Evolutionary conservation across 192 early-diverging fungal species (phyloP), one percentile per base, ranked within the genome.

Genomic region (Entomortierella beljakovae): DNA sequence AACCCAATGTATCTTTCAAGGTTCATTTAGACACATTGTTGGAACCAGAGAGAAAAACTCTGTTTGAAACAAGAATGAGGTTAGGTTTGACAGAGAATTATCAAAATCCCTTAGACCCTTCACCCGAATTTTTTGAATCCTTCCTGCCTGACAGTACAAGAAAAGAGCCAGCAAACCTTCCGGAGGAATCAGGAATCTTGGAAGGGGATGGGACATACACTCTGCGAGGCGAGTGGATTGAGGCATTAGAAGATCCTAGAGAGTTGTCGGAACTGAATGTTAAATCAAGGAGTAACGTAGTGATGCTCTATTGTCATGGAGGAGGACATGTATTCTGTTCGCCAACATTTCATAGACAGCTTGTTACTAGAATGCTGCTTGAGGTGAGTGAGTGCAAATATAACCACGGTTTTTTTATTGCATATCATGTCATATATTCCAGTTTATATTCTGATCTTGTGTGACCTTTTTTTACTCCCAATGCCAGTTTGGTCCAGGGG

Each of bases 261-360:
- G 34, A 51, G 0, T 18, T 25, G 29, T 40, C 49, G 48, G 62
- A 70, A 16, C 51, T 37, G 31, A 51, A 69, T 20, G 67, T 40
- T 16, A 46, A 54, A 28, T 52, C 49, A n/a, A 31, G 25, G 48
- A 69, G 70, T 55, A 88, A 92, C 60, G 75, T 83, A 9, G 84
- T 92, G 1, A 61, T 94, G 16, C 61, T 95, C 49, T 93, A 92
- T 53, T 54, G 89, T 37, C 95, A 95, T 60, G 95, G 95, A 28
- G 93, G 93, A 22, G 92, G 87, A 26, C 92, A 91, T 64, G 83
- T 86, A 3, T 49, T 83, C 8, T 86, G 89, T 42, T 75, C 72
- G 1, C 52, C 81, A 15, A 68, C 62, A 6, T 68, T 80, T 0
- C 83, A 91, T 71, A 69, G 88, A 13, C 58, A 57, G 5, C 15